Evolutionary conservation across 495 filamentous ascomycete species (phyloP).

Genomic region (Trichoderma asperelloides): DNA sequence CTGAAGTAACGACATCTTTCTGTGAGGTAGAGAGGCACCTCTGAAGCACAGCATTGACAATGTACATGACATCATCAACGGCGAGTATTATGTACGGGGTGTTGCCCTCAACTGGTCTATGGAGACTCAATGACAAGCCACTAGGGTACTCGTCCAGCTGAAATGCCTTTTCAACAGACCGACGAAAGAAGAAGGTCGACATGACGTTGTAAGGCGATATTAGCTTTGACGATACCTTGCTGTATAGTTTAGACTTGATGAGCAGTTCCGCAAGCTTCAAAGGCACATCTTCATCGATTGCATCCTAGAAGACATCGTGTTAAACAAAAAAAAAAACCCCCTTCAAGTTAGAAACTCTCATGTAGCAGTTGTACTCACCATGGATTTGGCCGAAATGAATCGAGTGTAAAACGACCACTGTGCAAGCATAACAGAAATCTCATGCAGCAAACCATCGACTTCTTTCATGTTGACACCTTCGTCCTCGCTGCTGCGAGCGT

Average conservation of each 20-base stretch:
- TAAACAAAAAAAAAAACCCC: constrained; percentile 12
- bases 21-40: constrained; percentile 82
- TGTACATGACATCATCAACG: constrained; percentile 99
- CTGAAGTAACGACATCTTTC: constrained; percentile 58
- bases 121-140: constrained; percentile 65
- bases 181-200: constrained; percentile 91
- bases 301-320: constrained; percentile 24
- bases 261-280: constrained; percentile 61
- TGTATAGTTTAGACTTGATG: constrained; percentile 59
- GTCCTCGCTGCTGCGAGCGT: constrained; percentile 56
- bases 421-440: constrained; percentile 83
- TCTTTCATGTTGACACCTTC: constrained; percentile 95
- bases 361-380: constrained; percentile 34
- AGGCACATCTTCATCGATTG: constrained; percentile 36
- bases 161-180: constrained; percentile 94
- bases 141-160: constrained; percentile 92
- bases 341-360: constrained; percentile 17
- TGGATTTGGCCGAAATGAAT: constrained; percentile 78
- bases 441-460: constrained; percentile 74
- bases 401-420: constrained; percentile 88
- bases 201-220: constrained; percentile 73
- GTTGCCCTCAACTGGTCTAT: constrained; percentile 56
- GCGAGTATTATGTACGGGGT: constrained; percentile 90
- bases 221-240: constrained; percentile 66
- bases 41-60: constrained; percentile 83